phyloP scores from a whole-genome alignment of 768 basidiomycete species.

The Rubroboletus satanas region DNA sequence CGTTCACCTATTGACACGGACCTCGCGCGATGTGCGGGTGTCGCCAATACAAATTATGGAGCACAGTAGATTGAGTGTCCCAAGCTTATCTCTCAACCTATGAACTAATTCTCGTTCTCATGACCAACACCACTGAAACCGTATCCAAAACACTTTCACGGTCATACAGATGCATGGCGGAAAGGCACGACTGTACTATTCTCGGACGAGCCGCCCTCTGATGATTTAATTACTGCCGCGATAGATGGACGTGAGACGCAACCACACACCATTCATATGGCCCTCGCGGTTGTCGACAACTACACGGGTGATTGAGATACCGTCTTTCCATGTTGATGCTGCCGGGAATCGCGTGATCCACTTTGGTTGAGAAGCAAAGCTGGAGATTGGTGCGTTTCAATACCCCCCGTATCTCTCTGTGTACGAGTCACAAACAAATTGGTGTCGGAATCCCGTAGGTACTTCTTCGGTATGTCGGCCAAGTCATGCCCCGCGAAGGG shows the following conservation, averaged over 20 bases:
- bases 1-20: background rate
- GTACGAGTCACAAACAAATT: background rate
- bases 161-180: background rate
- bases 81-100: background rate
- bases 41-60: background rate
- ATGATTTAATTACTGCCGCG: background rate
- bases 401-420: background rate
- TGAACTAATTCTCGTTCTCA: background rate
- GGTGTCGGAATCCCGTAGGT: background rate
- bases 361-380: background rate
- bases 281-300: background rate
- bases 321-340: background rate
- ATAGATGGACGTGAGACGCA: background rate
- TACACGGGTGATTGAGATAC: background rate
- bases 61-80: background rate
- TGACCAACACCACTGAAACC: background rate
- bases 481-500: conserved; percentile 3
- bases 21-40: background rate
- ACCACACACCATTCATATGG: background rate
- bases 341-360: background rate
- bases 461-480: background rate
- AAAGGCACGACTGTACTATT: background rate
- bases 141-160: background rate
- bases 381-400: background rate
- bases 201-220: background rate